phyloP scores from a whole-genome alignment of 192 early-diverging fungal species.

The Coemansia sp. region DNA sequence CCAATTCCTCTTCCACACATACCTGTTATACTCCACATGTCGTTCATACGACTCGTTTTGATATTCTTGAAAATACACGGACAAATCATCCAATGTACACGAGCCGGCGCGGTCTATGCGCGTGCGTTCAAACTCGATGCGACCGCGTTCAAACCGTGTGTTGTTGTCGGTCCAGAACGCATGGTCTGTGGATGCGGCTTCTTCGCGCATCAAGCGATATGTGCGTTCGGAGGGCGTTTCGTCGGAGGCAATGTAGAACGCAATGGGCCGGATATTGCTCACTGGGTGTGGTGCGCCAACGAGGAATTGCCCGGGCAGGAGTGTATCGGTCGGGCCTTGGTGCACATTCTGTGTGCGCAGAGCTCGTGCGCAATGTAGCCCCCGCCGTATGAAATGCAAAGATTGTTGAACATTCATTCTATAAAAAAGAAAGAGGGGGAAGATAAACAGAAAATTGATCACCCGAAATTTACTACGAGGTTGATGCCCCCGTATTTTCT shows the following conservation, averaged over 20 bases:
- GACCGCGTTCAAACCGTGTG: conserved; percentile 36
- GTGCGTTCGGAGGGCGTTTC: conserved; percentile 21
- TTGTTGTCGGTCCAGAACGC: conserved; percentile 50
- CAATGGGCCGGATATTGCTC: conserved; percentile 48
- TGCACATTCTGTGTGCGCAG: no score
- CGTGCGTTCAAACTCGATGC: conserved; percentile 29
- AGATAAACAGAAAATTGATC: conserved; percentile 9
- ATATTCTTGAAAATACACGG: conserved; percentile 40
- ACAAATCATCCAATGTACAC: conserved; percentile 44
- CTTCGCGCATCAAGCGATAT: conserved; percentile 41
- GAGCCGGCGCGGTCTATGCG: conserved; percentile 4
- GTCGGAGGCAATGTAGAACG: conserved; percentile 30
- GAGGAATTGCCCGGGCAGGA: conserved; percentile 45
- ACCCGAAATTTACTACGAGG: no score
- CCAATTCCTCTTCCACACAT: conserved; percentile 39
- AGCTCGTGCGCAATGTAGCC: no score
- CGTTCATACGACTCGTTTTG: conserved; percentile 39
- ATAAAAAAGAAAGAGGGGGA: conserved; percentile 9
- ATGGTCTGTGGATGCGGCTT: conserved; percentile 26
- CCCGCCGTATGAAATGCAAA: background rate
- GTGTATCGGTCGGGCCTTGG: background rate
- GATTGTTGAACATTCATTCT: background rate
- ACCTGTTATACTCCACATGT: conserved; percentile 42
- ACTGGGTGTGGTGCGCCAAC: conserved; percentile 40
- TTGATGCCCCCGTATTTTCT: background rate